Base-by-base conservation (phyloP, 108 stramenopile genomes). In the Schizochytrium sp. region DNA sequence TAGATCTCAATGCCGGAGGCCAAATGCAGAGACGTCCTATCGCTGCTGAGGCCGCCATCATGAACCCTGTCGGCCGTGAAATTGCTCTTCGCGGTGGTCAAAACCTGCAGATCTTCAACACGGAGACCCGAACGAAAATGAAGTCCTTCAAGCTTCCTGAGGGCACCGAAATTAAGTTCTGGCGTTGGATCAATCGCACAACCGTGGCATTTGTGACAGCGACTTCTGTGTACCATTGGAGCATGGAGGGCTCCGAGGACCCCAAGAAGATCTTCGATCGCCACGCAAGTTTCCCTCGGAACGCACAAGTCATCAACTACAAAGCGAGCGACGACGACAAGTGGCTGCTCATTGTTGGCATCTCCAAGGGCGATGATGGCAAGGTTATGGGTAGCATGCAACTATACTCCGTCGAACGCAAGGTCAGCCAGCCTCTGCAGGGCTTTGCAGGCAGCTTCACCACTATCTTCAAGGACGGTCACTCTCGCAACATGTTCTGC, bases 291-390 rank as follows among this genome's bases (percentile, higher is more conserved):
- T 93, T 99, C 19, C 96, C 95, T 46, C 90, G 95, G 40, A 95
- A 94, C 89, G 94, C 95, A 46, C 97, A 98, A 91, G 97, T 99
- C 91, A 98, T 99, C 96, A 97, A 97, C 90, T 99, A 99, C 94
- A 93, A 96, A 72, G 98, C 98, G 56, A 96, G 96, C 57, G 95
- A 95, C 56, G 98, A 99, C 90, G 92, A 91, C 28, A 97, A 98
- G 91, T 99, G 99, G 99, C 97, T 97, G 92, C 91, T 99, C 57
- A 90, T 98, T 15, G 96, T 97, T 56, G 99, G 99, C 60, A 97
- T 99, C 88, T 94, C 92, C 61, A 95, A 96, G 59, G 97, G 93
- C 4, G 59, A 40, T 10, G 57, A 94, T 8, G 92, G 91, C 38
- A 92, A 89, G 38, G 95, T 97, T 61, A 96, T 97, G 61, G 99